A percentile compares a stretch with the other conserved stretches of the same genome.
Conservation (phyloP, 805 yeast genomes). For the Nakazawaea laoshanensis region DNA sequence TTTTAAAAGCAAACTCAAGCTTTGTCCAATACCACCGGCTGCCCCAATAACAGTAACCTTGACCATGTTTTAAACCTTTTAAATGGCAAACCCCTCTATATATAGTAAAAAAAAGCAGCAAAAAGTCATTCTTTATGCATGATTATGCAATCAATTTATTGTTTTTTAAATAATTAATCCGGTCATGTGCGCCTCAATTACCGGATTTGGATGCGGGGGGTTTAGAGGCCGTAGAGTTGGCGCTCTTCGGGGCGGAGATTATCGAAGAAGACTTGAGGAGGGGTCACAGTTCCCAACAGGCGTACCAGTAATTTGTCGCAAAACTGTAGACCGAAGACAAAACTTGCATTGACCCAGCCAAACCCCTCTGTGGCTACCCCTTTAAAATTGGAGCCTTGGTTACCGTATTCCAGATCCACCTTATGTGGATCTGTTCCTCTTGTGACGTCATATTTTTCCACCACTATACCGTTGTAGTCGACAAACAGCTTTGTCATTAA, state of each 20-base stretch:
- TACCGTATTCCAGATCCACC: slow-evolving; percentile 95
- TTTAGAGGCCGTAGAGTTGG: slow-evolving; percentile 23
- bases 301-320: slow-evolving; percentile 60
- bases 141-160: too few relatives aligned
- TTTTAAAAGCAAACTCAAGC: slow-evolving; percentile 74
- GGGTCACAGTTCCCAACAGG: slow-evolving; percentile 71
- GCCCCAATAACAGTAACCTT: slow-evolving; percentile 89
- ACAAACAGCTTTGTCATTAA: slow-evolving; percentile 86
- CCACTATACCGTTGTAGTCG: slow-evolving; percentile 89
- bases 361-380: slow-evolving; percentile 95
- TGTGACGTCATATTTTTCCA: slow-evolving; percentile 90
- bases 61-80: slow-evolving; percentile 13
- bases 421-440: slow-evolving; percentile 77
- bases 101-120: too few relatives aligned
- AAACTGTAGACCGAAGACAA: slow-evolving; percentile 59
- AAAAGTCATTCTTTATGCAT: too few relatives aligned
- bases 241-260: slow-evolving; percentile 35
- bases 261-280: slow-evolving; percentile 56
- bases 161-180: too few relatives aligned
- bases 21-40: slow-evolving; percentile 94
- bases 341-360: slow-evolving; percentile 97
- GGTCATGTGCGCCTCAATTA: too few relatives aligned
- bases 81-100: slow-evolving; percentile 6
- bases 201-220: background rate
- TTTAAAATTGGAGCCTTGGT: slow-evolving; percentile 87